Base-by-base conservation (phyloP, 768 basidiomycete species). In the Collybia nuda region DNA sequence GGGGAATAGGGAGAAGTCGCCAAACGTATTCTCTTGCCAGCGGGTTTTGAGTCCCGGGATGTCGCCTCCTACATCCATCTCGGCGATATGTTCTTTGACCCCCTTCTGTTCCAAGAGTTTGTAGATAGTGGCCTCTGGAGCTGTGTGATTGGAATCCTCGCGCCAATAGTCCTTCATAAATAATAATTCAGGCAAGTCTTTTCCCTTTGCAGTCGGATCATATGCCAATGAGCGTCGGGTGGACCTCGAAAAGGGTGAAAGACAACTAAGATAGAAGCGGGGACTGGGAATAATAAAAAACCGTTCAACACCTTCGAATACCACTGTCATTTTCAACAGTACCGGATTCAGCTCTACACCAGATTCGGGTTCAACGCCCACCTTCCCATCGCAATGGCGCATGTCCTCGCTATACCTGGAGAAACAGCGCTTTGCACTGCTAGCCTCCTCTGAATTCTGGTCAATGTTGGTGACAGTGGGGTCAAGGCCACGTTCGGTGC, bases 161-260 rank as follows among this genome's bases (percentile, higher is more conserved):
- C 65, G 49, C 69, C 69, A 71, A 14, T 44, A 51, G 48, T 71
- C 69, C 52, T 68, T 70, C 21, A 71, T 26, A 44, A 67, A 69
- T 9, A 59, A 59, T 1, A 63, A 51, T 22, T 48, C 42, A 11
- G 53, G 50, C 12, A 17, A 15, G 14, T 14, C 18, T 5, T 40
- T 18, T 32, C 9, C 9, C 9, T 11, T 14, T 3, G 32, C 32
- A 14, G 32, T 14, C 6, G 14, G 7, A 23, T 62, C 56, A 12
- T 49, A 57, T 15, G 55, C 65, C 1, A 53, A 38, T 38, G 54
- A 64, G 3, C 52, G 60, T 2, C 64, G 61, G 19, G 64, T 67
- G 28, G 52, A 55, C 3, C 62, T 49, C 3, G 62, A 59, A 0
- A 59, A 44, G 12, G 62, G 54, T 9, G 64, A 58, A 12, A 51